Conservation (phyloP, 495 filamentous ascomycete genomes). For the Lophium mytilinum region DNA sequence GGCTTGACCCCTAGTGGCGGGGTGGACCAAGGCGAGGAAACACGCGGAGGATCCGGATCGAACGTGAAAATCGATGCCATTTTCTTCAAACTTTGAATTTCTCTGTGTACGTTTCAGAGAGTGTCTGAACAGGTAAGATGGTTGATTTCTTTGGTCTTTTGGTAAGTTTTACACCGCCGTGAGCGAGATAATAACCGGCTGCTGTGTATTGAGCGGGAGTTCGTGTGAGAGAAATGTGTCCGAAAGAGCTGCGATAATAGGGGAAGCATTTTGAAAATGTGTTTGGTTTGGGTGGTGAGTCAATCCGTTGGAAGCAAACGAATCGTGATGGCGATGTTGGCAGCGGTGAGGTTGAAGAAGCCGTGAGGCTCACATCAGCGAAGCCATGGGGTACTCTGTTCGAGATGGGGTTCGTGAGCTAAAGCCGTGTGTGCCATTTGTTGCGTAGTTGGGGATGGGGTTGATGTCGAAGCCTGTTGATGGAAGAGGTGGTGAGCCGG, state of each 20-base stretch:
- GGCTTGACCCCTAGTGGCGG: constrained; percentile 29
- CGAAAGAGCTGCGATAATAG: constrained; percentile 47
- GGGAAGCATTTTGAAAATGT: constrained; percentile 45
- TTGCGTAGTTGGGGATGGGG: neutral
- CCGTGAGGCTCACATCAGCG: neutral
- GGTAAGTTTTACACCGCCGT: constrained; percentile 13
- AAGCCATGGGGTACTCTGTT: neutral
- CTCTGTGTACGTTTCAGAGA: neutral
- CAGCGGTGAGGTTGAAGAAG: neutral
- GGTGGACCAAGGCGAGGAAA: constrained; percentile 81
- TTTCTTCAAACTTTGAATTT: neutral
- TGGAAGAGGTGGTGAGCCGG: neutral
- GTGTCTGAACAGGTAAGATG: neutral
- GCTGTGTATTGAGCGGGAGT: constrained; percentile 38
- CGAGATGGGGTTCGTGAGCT: neutral
- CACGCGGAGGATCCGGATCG: constrained; percentile 76
- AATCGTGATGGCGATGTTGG: neutral
- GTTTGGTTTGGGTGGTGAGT: neutral
- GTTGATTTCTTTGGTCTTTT: neutral
- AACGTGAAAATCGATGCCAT: constrained; percentile 98
- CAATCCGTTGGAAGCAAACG: neutral
- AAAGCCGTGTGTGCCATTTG: neutral
- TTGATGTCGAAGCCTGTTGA: neutral
- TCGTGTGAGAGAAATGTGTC: constrained; percentile 43
- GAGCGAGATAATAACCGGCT: constrained; percentile 11